Base-by-base conservation (phyloP, 2,329 filamentous ascomycete genomes). In the Orbilia javanica region DNA sequence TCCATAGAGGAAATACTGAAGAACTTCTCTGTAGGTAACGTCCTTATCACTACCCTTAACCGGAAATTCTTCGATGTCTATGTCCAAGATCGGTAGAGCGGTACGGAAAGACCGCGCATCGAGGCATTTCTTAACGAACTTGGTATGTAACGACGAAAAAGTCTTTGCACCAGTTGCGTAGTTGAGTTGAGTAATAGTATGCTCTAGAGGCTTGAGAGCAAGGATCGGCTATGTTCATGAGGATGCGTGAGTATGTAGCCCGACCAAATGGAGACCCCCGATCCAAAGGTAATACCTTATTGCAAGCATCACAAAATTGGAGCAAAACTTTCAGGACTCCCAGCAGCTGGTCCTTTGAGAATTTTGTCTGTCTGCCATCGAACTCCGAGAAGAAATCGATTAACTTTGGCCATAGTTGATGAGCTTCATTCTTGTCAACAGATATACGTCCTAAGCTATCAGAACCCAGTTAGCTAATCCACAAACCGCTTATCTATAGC, bases 281-380 rank as follows among this genome's bases (percentile, higher is more conserved):
- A 34, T 25, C 27, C 31, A 2, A 39, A 48, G 50, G 46, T 50
- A 53, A 11, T 69, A 81, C 81, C 78, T 80, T 81, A 39, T 72
- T 69, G 44, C 66, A 79, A 36, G 77, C 80, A 42, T 79, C 76
- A 50, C 78, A 77, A 71, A 79, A 80, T 46, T 80, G 68, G 44
- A 79, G 65, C 34, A 81, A 84, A 83, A 67, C 84, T 20, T 86
- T 85, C 11, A 88, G 83, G 20, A 89, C 82, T 34, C 81, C 82
- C 60, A 82, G 83, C 82, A 87, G 87, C 67, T 87, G 83, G 0
- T 83, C 80, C n/a, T 86, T 87, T 20, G 86, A 84, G 82, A 89
- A 89, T 76, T 88, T 85, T 20, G 88, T 85, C 81, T 89, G 88
- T 52, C 88, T 83, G 1, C 86, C 84, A 81, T 89, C 88, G 80